Evolutionary conservation across 768 basidiomycete species (phyloP), one percentile per base, ranked within the genome.

Genomic region (Suillus sp.): DNA sequence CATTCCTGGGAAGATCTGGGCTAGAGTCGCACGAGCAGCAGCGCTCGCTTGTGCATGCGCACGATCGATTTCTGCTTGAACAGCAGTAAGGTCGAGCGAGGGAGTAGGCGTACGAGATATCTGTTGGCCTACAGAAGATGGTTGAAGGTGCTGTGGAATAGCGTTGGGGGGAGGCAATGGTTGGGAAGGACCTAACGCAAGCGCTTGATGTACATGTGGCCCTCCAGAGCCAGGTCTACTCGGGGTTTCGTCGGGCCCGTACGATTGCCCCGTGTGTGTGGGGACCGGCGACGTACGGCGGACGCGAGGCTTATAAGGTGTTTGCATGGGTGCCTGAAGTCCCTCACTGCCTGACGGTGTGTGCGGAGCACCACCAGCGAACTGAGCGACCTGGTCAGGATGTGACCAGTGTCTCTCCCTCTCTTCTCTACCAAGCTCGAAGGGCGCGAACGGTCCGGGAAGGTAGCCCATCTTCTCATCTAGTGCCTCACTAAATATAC

Each of bases 1-100:
- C 66, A 91, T 80, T 11, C 74, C 74, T 1, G 95, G 95, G 83
- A 98, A 98, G 65, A 96, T 96, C 77, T 96, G 93, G 62, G 83
- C 76, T 65, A 98, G 77, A 35, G 95, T 96, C 68, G 88, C 87
- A 61, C 82, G 78, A 58, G 92, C 83, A 3, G 91, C 92, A 18
- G 81, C 84, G 18, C 85, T 85, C 25, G 90, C 92, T 50, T 87
- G 83, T 63, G 88, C 86, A 68, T 92, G 88, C 25, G 91, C 91
- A 11, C 79, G 80, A 71, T 96, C 95, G 66, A 89, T 93, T 78
- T 92, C 85, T 25, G 83, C 84, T 67, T 92, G 90, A 59, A 93
- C 79, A 1, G 84, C 89, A 6, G 83, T 79, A 51, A 92, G 71
- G 73, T 93, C 91, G 35, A 93, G 76, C 58, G 81, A 84, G 38